Conservation (phyloP, 139 green algal species). For the Desmodesmus armatus region DNA sequence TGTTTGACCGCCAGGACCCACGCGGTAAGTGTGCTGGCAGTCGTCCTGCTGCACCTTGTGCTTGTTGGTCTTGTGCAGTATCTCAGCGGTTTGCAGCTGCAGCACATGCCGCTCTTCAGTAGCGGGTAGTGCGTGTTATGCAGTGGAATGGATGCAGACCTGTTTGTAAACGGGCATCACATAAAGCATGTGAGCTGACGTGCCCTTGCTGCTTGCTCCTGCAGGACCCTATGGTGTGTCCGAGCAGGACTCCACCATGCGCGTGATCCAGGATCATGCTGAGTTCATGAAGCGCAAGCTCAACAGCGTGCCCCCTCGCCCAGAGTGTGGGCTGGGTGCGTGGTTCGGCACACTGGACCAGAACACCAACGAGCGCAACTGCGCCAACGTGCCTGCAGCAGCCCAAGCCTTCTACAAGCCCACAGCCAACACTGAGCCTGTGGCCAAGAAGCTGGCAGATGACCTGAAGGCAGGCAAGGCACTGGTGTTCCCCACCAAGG, state of each 20-base stretch:
- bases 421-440: neutral
- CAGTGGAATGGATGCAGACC: too few species aligned
- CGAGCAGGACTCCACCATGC: conserved; percentile 45
- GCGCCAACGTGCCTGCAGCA: conserved; percentile 43
- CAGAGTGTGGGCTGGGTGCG: conserved; percentile 32
- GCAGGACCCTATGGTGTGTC: conserved; percentile 50
- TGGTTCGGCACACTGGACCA: conserved; percentile 50
- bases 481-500: conserved; percentile 57
- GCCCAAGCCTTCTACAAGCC: conserved; percentile 36
- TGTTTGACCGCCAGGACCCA: conserved; percentile 50
- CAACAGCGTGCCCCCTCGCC: conserved; percentile 46
- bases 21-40: conserved; percentile 31
- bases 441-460: conserved; percentile 26
- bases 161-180: too few species aligned
- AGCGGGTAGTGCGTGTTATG: too few species aligned
- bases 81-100: too few species aligned
- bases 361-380: conserved; percentile 30
- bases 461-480: conserved; percentile 37
- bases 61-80: too few species aligned
- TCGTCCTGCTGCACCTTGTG: too few species aligned
- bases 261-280: conserved; percentile 43
- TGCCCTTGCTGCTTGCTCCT: neutral
- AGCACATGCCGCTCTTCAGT: too few species aligned
- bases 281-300: conserved; percentile 51
- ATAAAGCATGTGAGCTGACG: too few species aligned